phyloP scores from a whole-genome alignment of 2,329 filamentous ascomycete genomes.

The Alternaria sp. region DNA sequence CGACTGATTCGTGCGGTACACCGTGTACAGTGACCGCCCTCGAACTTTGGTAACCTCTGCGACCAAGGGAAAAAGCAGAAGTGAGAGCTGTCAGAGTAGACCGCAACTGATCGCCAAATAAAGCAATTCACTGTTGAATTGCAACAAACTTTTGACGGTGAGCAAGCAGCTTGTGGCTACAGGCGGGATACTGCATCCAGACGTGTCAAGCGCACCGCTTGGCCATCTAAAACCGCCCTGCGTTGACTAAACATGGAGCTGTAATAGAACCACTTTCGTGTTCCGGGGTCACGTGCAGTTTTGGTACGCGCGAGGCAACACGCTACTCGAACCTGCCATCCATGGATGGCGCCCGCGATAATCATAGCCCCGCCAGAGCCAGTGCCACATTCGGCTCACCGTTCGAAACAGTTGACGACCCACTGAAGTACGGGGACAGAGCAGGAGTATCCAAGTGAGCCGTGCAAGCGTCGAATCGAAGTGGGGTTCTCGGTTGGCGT shows the following conservation, averaged over 20 bases:
- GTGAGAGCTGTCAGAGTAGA: slow-evolving; percentile 15
- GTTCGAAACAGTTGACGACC: slow-evolving; percentile 11
- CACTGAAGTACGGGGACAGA: slow-evolving; percentile 1
- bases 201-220: slow-evolving; percentile 7
- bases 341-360: slow-evolving; percentile 5
- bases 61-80: slow-evolving; percentile 11
- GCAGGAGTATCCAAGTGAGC: background rate
- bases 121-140: slow-evolving; percentile 13
- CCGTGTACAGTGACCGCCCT: slow-evolving; percentile 8
- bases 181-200: background rate
- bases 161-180: background rate
- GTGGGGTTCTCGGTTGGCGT: slow-evolving; percentile 2
- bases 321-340: background rate
- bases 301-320: background rate
- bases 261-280: slow-evolving; percentile 13
- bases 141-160: background rate
- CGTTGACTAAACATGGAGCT: slow-evolving; percentile 9
- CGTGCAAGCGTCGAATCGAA: background rate
- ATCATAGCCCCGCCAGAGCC: slow-evolving; percentile 11
- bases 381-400: slow-evolving; percentile 13
- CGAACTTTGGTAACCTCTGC: background rate
- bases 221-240: background rate
- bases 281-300: slow-evolving; percentile 2
- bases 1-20: slow-evolving; percentile 5
- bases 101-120: slow-evolving; percentile 20